Evolutionary conservation across 1,139 yeast genomes (phyloP).

Genomic region (Trichomonascaceae sp.): DNA sequence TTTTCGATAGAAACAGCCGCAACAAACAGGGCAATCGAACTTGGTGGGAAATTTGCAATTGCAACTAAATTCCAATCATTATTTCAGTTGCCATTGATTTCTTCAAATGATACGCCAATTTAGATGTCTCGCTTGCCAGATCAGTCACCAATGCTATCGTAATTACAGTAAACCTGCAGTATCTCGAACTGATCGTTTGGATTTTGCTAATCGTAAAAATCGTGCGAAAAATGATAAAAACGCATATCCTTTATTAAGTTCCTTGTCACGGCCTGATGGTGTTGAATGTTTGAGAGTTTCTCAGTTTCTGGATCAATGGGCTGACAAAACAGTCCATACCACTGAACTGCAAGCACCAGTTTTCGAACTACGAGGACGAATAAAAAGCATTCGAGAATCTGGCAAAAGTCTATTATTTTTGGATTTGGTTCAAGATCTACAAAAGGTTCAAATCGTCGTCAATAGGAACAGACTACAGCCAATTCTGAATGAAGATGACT

Average conservation of each 20-base stretch:
- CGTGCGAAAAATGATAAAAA: constrained; percentile 13
- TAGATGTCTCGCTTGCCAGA: too few species aligned
- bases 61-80: too few species aligned
- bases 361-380: constrained; percentile 48
- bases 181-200: constrained; percentile 32
- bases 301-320: constrained; percentile 20
- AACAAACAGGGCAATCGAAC: too few species aligned
- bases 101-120: neutral
- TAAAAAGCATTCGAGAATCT: constrained; percentile 49
- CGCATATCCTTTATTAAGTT: constrained; percentile 22
- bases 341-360: constrained; percentile 12
- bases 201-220: constrained; percentile 39
- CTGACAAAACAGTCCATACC: constrained; percentile 12
- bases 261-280: constrained; percentile 4
- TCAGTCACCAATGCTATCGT: neutral
- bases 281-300: constrained; percentile 17
- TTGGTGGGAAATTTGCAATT: neutral
- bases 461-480: constrained; percentile 40
- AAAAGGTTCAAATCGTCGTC: constrained; percentile 54
- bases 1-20: neutral
- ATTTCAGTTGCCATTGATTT: too few species aligned
- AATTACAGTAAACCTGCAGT: constrained; percentile 2
- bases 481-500: constrained; percentile 33
- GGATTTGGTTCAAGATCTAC: constrained; percentile 56
- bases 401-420: constrained; percentile 64